phyloP scores from a whole-genome alignment of 306 rosid genomes.

The Nissolia schottii region DNA sequence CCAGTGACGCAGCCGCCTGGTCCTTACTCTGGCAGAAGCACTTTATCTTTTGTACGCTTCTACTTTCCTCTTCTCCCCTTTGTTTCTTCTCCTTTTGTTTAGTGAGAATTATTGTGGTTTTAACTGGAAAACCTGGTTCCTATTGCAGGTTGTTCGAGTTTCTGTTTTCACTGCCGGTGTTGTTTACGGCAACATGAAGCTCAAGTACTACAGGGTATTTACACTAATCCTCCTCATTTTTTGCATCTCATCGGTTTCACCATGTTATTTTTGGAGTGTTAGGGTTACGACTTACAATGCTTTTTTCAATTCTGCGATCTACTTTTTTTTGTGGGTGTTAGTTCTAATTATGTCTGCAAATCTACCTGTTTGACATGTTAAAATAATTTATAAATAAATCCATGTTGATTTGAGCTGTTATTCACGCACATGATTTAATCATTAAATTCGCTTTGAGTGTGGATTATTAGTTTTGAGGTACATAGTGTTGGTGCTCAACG shows the following conservation, averaged over 20 bases:
- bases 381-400: neutral
- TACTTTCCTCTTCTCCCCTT: neutral
- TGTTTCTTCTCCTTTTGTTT: neutral
- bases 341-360: neutral
- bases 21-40: conserved; percentile 89
- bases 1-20: conserved; percentile 83
- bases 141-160: conserved; percentile 79
- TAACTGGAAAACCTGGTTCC: neutral
- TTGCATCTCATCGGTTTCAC: neutral
- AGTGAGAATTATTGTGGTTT: neutral
- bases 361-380: neutral
- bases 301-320: neutral
- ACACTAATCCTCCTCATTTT: neutral
- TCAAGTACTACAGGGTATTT: conserved; percentile 69
- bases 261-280: neutral
- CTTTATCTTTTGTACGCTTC: conserved; percentile 69
- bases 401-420: neutral
- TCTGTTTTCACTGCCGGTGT: conserved; percentile 82
- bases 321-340: neutral
- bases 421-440: neutral
- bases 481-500: neutral
- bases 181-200: conserved; percentile 83
- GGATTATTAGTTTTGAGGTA: neutral
- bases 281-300: neutral
- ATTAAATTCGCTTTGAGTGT: neutral